Evolutionary conservation across 257 asterid species (phyloP), one percentile per base, ranked within the genome.

Genomic region (Nicotiana tomentosiformis): DNA sequence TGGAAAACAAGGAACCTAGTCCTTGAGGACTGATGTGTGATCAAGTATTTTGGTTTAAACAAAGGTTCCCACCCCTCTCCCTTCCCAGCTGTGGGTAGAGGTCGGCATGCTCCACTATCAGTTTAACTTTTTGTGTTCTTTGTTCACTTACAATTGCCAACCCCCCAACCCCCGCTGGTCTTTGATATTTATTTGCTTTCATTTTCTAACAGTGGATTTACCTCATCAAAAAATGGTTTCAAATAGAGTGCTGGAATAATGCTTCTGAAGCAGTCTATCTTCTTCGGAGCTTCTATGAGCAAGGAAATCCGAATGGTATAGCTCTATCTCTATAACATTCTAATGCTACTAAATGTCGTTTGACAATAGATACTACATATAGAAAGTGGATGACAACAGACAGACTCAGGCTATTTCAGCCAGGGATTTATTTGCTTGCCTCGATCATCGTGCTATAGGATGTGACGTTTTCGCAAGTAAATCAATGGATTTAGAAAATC

Each of bases 201-300:
- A 29, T 11, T 55, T 55, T 37, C 64, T 78, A 29, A 10, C 84
- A 89, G 91, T 82, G 81, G 84, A 53, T 23, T 87, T 30, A 86
- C 77, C 83, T 82, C 86, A 7, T 77, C 84, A 43, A 87, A 70
- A 84, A 89, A 86, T 86, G 93, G 95, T 66, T 94, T 91, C 86
- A 91, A 86, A 87, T 94, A 98, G 88, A 89, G 89, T 12, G 97
- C 98, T 84, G 98, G 99, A 85, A 82, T 93, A 68, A 89, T 94
- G 97, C 97, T 51, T 83, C 90, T 20, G 95, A 93, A 87, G 98
- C 99, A 53, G 84, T 96, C 55, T 78, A 89, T 84, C 92, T 96
- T 82, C 78, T 94, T 7, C 87, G 92, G 83, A 90, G 87, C 87
- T 96, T 96, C 92, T 96, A 96, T 77, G 99, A 94, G 86, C 99